Evolutionary conservation across 2,329 filamentous ascomycete genomes (phyloP), one percentile per base, ranked within the genome.

Genomic region (Chrysosporium queenslandicum): DNA sequence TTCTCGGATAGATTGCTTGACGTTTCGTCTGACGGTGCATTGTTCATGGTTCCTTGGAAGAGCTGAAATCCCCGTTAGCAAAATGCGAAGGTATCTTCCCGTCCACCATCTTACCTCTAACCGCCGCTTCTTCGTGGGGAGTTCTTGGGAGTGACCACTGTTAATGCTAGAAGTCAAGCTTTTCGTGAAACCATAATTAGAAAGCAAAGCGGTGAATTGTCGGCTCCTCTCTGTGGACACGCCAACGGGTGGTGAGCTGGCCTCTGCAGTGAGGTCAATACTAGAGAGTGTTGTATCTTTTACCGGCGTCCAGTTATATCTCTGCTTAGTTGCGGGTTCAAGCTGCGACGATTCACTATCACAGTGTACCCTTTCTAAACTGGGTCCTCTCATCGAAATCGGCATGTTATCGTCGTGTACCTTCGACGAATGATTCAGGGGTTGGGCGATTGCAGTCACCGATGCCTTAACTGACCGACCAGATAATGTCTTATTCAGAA

Each of bases 281-380:
- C 56, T 59, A 53, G 63, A 54, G 2, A 63, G 53, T 0, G 58
- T 59, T 39, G 71, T 72, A 30, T 71, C 62, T 43, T 71, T 74
- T 3, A 80, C 77, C 1, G 84, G 85, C 0, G 86, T 89, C 86
- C 85, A 89, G 53, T 82, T 75, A 12, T 69, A 61, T 55, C 80
- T 75, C 54, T 85, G 74, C 42, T 69, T 71, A 23, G 77, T 64
- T 6, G 83, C 85, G 42, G 63, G 56, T 56, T 67, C 67, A 21
- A 71, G 50, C n/a, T 66, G 60, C 23, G 50, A 27, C 21, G 27
- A 43, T 16, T 43, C 42, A 21, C 32, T 18, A 23, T 54, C 42
- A 32, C 29, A 48, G 27, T 48, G 14, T 29, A 12, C 46, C 6
- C 37, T 25, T 16, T 32, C 32, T 2, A 23, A 14, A 6, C 20